Evolutionary conservation across 2,329 filamentous ascomycete species (phyloP), one percentile per base, ranked within the genome.

Genomic region (Fusarium chaquense): DNA sequence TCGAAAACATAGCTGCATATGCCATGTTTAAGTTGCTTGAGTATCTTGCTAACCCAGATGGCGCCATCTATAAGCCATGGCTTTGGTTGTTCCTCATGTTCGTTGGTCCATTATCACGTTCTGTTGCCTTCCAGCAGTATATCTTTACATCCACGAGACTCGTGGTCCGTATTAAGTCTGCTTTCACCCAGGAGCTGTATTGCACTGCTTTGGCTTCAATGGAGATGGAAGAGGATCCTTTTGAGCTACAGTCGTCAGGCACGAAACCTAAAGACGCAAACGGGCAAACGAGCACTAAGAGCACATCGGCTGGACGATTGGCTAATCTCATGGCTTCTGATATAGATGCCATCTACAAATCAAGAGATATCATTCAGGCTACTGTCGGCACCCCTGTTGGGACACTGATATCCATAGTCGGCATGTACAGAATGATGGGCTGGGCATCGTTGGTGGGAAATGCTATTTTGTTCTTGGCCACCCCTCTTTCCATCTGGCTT

Each of bases 301-400:
- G 78, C 12, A 81, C 84, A 3, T 84, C 85, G 5, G 81, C 85
- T 10, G 85, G 85, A 18, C 80, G 84, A 18, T 75, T 87, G 46
- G 84, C 85, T 16, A 89, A 87, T 58, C 79, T 89, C 55, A 88
- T 89, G 85, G 84, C 86, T 11, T 85, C 85, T 30, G 87, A 89
- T 68, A 81, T 89, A 12, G 86, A 89, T 57, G 84, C 85, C 30
- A 81, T 89, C 33, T 85, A 81, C 60, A 81, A 77, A 28, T 82
- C 85, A 11, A 81, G 86, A 38, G 86, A 89, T 66, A 77, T 87
- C 12, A 77, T 88, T 43, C 78, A 85, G 49, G 78, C 84, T 15
- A 58, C 76, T 3, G 77, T 83, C 33, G 84, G 85, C 16, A 78
- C 84, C 5, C 81, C 86, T 4, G 75, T 81, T 2, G 83, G 85